Conservation (phyloP, 2,329 filamentous ascomycete genomes). For the Karstenula rhodostoma region DNA sequence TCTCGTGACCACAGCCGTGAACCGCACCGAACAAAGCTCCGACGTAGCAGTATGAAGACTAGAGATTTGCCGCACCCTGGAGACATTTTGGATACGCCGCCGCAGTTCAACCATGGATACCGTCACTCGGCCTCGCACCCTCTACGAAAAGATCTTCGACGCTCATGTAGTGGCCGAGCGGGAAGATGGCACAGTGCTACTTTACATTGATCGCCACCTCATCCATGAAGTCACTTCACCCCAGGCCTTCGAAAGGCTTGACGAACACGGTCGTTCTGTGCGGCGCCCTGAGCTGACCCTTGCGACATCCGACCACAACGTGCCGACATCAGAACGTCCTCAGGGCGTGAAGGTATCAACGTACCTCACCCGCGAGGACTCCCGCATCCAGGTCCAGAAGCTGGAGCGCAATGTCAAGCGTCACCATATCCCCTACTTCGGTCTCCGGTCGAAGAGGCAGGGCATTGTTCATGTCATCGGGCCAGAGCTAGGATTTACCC, state of each 20-base stretch:
- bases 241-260: slow-evolving; percentile 97
- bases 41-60: neutral
- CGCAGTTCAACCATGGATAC: slow-evolving; percentile 43
- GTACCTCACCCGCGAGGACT: slow-evolving; percentile 67
- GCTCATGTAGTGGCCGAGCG: slow-evolving; percentile 95
- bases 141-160: slow-evolving; percentile 98
- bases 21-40: neutral
- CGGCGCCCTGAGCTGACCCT: slow-evolving; percentile 96
- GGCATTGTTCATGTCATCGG: slow-evolving; percentile 99
- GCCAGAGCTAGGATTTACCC: slow-evolving; percentile 97
- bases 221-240: slow-evolving; percentile 99
- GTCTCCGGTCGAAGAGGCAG: slow-evolving; percentile 93
- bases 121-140: slow-evolving; percentile 76
- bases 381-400: slow-evolving; percentile 89
- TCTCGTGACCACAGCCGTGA: neutral
- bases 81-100: neutral
- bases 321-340: slow-evolving; percentile 57
- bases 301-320: slow-evolving; percentile 87
- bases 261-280: slow-evolving; percentile 86
- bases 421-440: slow-evolving; percentile 96
- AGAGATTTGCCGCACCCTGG: neutral
- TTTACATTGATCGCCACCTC: slow-evolving; percentile 96
- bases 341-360: neutral
- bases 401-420: slow-evolving; percentile 97
- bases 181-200: slow-evolving; percentile 87